Percentiles rank a stretch among this genome's conserved stretches.
Conservation (phyloP, 331 rosid species). For the Spiraea crenata region DNA sequence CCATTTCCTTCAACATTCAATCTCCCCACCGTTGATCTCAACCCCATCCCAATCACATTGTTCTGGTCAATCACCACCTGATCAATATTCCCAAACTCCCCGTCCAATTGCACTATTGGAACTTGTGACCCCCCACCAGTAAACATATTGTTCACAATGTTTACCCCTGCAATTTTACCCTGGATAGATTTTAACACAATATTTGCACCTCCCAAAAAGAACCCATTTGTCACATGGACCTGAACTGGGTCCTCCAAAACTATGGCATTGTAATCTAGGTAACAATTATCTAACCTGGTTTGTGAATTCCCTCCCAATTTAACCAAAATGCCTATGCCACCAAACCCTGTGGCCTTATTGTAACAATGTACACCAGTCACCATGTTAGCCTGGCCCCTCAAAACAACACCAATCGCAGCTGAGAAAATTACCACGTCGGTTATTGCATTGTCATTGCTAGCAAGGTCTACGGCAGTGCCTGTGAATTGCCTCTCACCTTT, state of each 20-base stretch:
- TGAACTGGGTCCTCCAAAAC: slow-evolving; percentile 71
- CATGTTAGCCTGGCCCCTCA: slow-evolving; percentile 66
- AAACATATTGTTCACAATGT: slow-evolving; percentile 57
- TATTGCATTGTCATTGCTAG: slow-evolving; percentile 56
- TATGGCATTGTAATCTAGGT: slow-evolving; percentile 55
- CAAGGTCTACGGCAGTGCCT: slow-evolving; percentile 60
- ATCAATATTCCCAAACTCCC: slow-evolving; percentile 40
- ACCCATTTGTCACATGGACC: slow-evolving; percentile 65
- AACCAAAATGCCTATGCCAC: slow-evolving; percentile 59
- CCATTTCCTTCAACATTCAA: slow-evolving; percentile 35
- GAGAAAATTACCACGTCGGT: slow-evolving; percentile 56
- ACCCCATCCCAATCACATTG: slow-evolving; percentile 49
- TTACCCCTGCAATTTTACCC: slow-evolving; percentile 48
- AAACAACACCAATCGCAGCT: slow-evolving; percentile 51
- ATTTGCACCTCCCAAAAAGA: slow-evolving; percentile 60
- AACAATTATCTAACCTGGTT: slow-evolving; percentile 62
- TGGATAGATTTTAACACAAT: slow-evolving; percentile 50
- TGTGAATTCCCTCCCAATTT: slow-evolving; percentile 49
- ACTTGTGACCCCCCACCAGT: slow-evolving; percentile 45
- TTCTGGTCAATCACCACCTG: slow-evolving; percentile 58
- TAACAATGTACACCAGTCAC: slow-evolving; percentile 61
- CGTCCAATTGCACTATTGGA: slow-evolving; percentile 47
- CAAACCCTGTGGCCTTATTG: slow-evolving; percentile 61
- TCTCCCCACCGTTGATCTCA: slow-evolving; percentile 54
- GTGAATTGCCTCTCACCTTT: slow-evolving; percentile 39